These are phyloP conservation scores for Kwoniella sp. DNA, from an alignment of 768 basidiomycete genomes.

Conservation along the genomic window DNA sequence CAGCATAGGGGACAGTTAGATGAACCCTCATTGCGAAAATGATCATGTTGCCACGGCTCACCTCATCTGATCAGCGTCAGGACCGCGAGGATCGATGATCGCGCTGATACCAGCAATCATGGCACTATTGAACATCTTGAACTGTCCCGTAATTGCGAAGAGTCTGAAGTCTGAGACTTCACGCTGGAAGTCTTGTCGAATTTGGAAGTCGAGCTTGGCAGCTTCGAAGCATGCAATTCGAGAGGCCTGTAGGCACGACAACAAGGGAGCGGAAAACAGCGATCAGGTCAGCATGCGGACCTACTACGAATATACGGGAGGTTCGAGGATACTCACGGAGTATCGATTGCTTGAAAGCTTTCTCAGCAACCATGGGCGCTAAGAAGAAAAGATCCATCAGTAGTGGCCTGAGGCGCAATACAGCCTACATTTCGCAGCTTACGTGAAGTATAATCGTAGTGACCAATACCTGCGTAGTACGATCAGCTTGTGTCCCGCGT, in stretches of 20 bases:
- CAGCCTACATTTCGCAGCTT: conserved; percentile 4
- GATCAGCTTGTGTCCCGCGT: background rate
- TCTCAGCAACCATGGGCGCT: conserved; percentile 86
- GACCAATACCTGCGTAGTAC: conserved; percentile 28
- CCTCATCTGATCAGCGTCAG: conserved; percentile 54
- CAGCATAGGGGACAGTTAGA: conserved; percentile 12
- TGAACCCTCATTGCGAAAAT: background rate
- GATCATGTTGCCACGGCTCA: no score
- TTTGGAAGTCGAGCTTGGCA: conserved; percentile 79
- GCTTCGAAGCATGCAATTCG: conserved; percentile 87
- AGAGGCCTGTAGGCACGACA: conserved; percentile 61
- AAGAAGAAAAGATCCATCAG: conserved; percentile 59
- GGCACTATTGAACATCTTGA: conserved; percentile 53
- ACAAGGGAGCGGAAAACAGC: background rate
- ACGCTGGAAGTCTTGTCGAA: conserved; percentile 52
- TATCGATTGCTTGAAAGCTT: conserved; percentile 79
- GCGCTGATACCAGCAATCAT: conserved; percentile 56
- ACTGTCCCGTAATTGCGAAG: conserved; percentile 43
- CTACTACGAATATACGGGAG: no score
- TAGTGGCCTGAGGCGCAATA: background rate
- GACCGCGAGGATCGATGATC: conserved; percentile 52
- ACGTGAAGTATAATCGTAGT: conserved; percentile 51
- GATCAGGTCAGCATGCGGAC: no score
- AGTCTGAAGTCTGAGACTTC: conserved; percentile 46
- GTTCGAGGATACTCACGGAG: conserved; percentile 85